phyloP scores from a whole-genome alignment of 116 monocot genomes.

The Zostera marina region DNA sequence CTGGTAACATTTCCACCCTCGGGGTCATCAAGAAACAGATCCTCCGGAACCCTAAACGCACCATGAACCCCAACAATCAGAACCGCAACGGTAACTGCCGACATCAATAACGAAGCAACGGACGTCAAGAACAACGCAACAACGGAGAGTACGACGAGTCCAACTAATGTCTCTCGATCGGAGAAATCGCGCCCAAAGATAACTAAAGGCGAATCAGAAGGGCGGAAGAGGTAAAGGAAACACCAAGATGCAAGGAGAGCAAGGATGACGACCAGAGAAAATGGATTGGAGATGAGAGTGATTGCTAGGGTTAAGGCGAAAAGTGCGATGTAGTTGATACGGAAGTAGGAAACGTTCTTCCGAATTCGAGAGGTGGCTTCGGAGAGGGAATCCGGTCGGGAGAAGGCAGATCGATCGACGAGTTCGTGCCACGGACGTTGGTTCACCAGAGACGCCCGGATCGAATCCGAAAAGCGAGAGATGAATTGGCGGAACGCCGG shows the following conservation, averaged over 20 bases:
- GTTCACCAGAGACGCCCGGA: constrained; percentile 30
- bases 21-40: constrained; percentile 29
- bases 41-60: constrained; percentile 57
- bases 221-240: constrained; percentile 58
- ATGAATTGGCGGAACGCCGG: constrained; percentile 35
- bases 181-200: constrained; percentile 50
- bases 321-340: constrained; percentile 67
- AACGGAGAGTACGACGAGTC: constrained; percentile 32
- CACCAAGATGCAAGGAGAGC: constrained; percentile 46
- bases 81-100: constrained; percentile 34
- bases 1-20: constrained; percentile 7
- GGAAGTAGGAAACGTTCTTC: constrained; percentile 83
- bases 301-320: constrained; percentile 40
- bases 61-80: constrained; percentile 34
- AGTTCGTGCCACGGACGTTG: constrained; percentile 56
- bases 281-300: constrained; percentile 48
- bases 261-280: constrained; percentile 41
- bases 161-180: constrained; percentile 47
- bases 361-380: constrained; percentile 70
- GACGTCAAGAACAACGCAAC: constrained; percentile 68
- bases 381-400: constrained; percentile 70
- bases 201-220: constrained; percentile 41
- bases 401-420: constrained; percentile 39
- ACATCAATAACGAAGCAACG: constrained; percentile 54
- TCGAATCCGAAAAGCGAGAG: constrained; percentile 30